A percentile compares a stretch with the other conserved stretches of the same genome.
Conservation (phyloP, 306 rosid species). For the Rosa chinensis region DNA sequence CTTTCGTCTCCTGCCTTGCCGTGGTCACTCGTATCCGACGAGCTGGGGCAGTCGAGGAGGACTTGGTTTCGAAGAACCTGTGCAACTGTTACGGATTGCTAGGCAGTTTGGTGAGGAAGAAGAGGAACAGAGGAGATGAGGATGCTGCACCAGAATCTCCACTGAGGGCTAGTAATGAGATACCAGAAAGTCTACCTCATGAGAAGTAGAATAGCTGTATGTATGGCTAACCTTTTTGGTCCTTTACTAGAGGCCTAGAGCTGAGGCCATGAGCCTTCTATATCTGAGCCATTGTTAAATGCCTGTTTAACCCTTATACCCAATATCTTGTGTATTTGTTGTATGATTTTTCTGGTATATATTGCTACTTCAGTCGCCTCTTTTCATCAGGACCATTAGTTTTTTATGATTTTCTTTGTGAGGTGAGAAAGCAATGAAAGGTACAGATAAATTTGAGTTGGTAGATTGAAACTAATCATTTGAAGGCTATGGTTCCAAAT, state of each 20-base stretch:
- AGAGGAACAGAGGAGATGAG: neutral
- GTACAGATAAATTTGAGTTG: neutral
- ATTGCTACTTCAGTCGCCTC: neutral
- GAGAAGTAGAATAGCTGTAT: neutral
- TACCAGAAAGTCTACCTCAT: neutral
- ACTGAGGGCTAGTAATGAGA: neutral
- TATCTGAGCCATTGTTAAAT: neutral
- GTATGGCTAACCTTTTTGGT: neutral
- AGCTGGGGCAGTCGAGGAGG: neutral
- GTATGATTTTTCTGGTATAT: neutral
- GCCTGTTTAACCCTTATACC: neutral
- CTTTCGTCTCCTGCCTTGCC: constrained; percentile 36
- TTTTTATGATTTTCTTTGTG: neutral
- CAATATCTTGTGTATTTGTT: neutral
- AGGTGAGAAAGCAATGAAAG: neutral
- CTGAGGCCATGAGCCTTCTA: constrained; percentile 3
- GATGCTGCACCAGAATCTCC: constrained; percentile 1
- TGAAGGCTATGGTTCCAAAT: neutral
- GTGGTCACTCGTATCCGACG: constrained; percentile 32
- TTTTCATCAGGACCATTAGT: neutral
- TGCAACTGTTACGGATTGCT: neutral
- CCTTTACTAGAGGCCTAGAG: too few species aligned
- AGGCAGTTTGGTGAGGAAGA: neutral
- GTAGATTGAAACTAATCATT: neutral
- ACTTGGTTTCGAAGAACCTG: neutral